A percentile compares a stretch with the other conserved stretches of the same genome.
Conservation (phyloP, 805 yeast genomes). For the Wickerhamomyces mucosus region DNA sequence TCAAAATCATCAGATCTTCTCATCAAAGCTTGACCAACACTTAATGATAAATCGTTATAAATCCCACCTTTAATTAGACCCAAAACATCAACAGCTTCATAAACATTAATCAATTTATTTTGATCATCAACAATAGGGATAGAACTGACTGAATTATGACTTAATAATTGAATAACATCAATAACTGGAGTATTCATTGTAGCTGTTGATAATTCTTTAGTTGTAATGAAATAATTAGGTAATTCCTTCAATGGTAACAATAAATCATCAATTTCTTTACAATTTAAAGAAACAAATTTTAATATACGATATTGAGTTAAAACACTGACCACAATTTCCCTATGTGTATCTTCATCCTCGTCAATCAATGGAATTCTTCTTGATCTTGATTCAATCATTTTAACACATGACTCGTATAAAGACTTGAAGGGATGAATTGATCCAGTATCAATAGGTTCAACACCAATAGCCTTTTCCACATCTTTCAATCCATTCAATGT, state of each 20-base stretch:
- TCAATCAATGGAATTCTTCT: slow-evolving; percentile 92
- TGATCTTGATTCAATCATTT: slow-evolving; percentile 82
- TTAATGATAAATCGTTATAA: slow-evolving; percentile 78
- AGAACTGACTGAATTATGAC: slow-evolving; percentile 76
- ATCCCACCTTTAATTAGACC: slow-evolving; percentile 91
- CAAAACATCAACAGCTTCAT: slow-evolving; percentile 92
- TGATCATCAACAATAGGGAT: slow-evolving; percentile 85
- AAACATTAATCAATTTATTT: slow-evolving; percentile 68
- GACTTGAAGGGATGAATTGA: slow-evolving; percentile 88
- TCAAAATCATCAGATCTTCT: slow-evolving; percentile 93
- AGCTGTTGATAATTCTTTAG: slow-evolving; percentile 56
- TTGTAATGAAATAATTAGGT: slow-evolving; percentile 42
- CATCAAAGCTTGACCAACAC: slow-evolving; percentile 94
- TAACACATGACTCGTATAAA: slow-evolving; percentile 84
- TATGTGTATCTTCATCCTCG: slow-evolving; percentile 81
- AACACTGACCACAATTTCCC: slow-evolving; percentile 93
- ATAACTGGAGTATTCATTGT: slow-evolving; percentile 87
- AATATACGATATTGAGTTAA: slow-evolving; percentile 92
- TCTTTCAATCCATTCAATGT: slow-evolving; percentile 79
- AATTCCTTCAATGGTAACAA: slow-evolving; percentile 66
- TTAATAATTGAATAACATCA: slow-evolving; percentile 78
- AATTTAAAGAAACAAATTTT: slow-evolving; percentile 91
- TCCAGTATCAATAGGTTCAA: slow-evolving; percentile 73
- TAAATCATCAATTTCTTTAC: slow-evolving; percentile 85
- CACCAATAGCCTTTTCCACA: slow-evolving; percentile 82